Base-by-base conservation (phyloP, 495 filamentous ascomycete species). In the Aspergillus biplanus region DNA sequence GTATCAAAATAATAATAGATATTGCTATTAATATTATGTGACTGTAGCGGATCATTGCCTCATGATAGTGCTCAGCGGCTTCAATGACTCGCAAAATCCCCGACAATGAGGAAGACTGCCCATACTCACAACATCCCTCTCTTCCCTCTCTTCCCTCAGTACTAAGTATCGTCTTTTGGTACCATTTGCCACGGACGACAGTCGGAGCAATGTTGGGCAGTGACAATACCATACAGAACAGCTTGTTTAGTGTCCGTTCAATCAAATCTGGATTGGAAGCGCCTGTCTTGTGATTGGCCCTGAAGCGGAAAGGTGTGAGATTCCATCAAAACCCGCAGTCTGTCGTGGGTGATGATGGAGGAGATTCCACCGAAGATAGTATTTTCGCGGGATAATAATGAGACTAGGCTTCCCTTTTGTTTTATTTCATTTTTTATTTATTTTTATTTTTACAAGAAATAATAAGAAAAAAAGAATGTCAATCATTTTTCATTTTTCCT, bases 281-380 rank as follows among this genome's bases (percentile, higher is more conserved):
- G 61, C 65, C 47, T 53, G 61, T 67, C 65, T 67, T 59, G 61
- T 64, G 65, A 67, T 63, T 64, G 65, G 56, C 39, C 65, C n/a
- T 53, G 56, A 64, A 63, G 56, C 27, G 65, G 65, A 66, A 66
- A 59, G 56, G 52, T 33, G 64, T 59, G 56, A 39, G 53, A 61
- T 57, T 61, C 62, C 35, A 52, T 44, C 58, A 56, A 32, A 34
- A 37, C 37, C 55, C 49, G 61, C 18, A 32, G 35, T 33, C 37
- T n/a, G 16, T 18, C 6, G 9, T 50, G 47, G 47, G 11, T 50
- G 16, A 18, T n/a, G 46, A 55, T 34, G 33, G 52, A 37, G 52
- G 21, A 27, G 21, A 27, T 27, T 27, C 21, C 21, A 2, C 21
- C 21, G 21, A 27, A 27, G 2, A 27, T 2, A n/a, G n/a, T 27